Evolutionary conservation across 495 filamentous ascomycete species (phyloP), one percentile per base, ranked within the genome.

Genomic region (Parathielavia hyrcaniae): DNA sequence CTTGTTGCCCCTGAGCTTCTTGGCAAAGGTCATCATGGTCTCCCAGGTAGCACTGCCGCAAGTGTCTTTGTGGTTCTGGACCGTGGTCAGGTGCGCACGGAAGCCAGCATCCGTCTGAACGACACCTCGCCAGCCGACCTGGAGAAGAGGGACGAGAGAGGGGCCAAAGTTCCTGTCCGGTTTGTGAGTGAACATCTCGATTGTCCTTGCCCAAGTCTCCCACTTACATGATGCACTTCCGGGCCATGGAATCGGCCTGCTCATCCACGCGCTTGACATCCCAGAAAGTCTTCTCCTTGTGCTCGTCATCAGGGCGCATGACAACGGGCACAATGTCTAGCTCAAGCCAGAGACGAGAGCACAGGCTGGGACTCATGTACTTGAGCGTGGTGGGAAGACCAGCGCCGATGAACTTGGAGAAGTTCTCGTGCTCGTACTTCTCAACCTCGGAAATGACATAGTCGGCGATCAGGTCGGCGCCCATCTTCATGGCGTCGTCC

Each of bases 191-290:
- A 13, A 14, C 1, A 11, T 14, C 23, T 20, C 35, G 12, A 12
- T 0, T 41, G 4, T 13, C 5, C 1, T 5, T 12, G 13, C 41
- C n/a, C 38, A 30, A 6, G 26, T 30, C 17, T 0, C 13, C 16
- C 2, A 58, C 47, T 55, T 66, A 86, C 84, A 85, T 81, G 44
- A 90, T 80, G 66, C 86, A 90, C 75, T 91, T 92, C 32, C 89
- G 79, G 4, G 84, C 86, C 82, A 92, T 88, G 0, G 88, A 88
- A 64, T 95, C 90, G 3, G 90, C 88, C 69, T 92, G 86, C 65
- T 95, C 90, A 60, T 91, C 90, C 13, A 90, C 79, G 39, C 78
- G 70, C 61, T 81, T 83, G 8, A 71, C 67, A 39, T 81, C 73
- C 78, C 79, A 79, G 66, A 77, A 77, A 12, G 66, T 70, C 45